Percentiles rank a stretch among this genome's conserved stretches.
These are phyloP conservation scores for Ceratocystis huliohia DNA, from an alignment of 2,329 filamentous ascomycete species.

Conservation along the genomic window DNA sequence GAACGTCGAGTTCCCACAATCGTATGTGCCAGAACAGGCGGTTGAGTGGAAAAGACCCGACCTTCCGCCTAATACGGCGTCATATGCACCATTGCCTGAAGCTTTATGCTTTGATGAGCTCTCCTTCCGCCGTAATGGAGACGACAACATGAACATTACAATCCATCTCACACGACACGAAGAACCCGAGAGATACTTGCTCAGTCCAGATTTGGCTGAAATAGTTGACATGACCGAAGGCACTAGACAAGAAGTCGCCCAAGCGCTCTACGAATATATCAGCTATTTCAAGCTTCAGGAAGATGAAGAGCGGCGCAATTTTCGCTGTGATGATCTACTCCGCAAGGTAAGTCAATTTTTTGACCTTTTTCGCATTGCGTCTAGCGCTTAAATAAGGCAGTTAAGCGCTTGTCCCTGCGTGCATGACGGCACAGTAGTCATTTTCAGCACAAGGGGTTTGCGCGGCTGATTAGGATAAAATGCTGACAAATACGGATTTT, in stretches of 20 bases:
- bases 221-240: slow-evolving; percentile 78
- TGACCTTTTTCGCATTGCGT: neutral
- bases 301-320: slow-evolving; percentile 85
- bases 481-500: neutral
- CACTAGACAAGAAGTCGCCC: slow-evolving; percentile 73
- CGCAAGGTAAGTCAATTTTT: slow-evolving; percentile 46
- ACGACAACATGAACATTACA: slow-evolving; percentile 83
- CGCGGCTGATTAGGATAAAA: neutral
- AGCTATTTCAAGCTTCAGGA: slow-evolving; percentile 75
- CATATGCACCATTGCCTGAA: slow-evolving; percentile 44
- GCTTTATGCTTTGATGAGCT: slow-evolving; percentile 76
- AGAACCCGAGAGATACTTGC: slow-evolving; percentile 66
- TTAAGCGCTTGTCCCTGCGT: no score
- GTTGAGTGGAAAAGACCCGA: slow-evolving; percentile 83
- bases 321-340: slow-evolving; percentile 76
- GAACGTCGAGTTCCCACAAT: slow-evolving; percentile 58
- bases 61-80: slow-evolving; percentile 37
- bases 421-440: no score
- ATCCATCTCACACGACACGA: slow-evolving; percentile 80
- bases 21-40: slow-evolving; percentile 41
- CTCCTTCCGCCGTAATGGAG: slow-evolving; percentile 79
- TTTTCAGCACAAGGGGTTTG: no score
- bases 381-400: no score
- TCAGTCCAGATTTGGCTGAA: slow-evolving; percentile 68
- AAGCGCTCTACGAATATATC: slow-evolving; percentile 93